Conservation (phyloP, 2,329 filamentous ascomycete species). For the Diplodia sapinea region DNA sequence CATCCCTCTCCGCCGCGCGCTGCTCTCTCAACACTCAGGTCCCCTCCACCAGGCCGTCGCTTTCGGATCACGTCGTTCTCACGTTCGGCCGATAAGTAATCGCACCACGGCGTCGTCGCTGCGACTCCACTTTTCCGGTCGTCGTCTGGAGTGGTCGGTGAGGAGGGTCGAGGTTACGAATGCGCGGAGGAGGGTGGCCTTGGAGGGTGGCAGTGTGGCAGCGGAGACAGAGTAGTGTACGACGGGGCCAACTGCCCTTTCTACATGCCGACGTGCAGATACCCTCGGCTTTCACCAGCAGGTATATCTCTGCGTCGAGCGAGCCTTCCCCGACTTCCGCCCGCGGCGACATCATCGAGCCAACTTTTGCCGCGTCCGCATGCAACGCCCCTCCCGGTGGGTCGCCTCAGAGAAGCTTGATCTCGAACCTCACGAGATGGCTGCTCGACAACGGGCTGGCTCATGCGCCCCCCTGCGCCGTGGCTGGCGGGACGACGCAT, state of each 20-base stretch:
- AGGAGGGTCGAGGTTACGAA: not conserved
- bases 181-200: not conserved
- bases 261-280: slow-evolving; percentile 10
- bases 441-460: slow-evolving; percentile 18
- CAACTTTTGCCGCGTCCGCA: slow-evolving; percentile 11
- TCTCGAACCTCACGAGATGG: slow-evolving; percentile 2
- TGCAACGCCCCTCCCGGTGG: slow-evolving; percentile 1
- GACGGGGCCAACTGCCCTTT: slow-evolving; percentile 9
- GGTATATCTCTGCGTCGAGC: not conserved
- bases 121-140: slow-evolving; percentile 11
- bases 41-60: not conserved
- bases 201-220: not conserved
- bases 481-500: too few species aligned
- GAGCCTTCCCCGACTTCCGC: slow-evolving; percentile 7
- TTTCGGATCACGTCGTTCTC: not conserved
- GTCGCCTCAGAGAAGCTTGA: not conserved
- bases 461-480: slow-evolving; percentile 24
- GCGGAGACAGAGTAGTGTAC: not conserved
- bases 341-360: slow-evolving; percentile 13
- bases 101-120: not conserved
- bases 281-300: not conserved
- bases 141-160: slow-evolving; percentile 10
- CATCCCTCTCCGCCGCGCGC: not conserved
- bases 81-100: not conserved
- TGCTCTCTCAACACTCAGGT: not conserved